Evolutionary conservation across 805 yeast species (phyloP), one percentile per base, ranked within the genome.

Genomic region (Jamesozyma lodderae): DNA sequence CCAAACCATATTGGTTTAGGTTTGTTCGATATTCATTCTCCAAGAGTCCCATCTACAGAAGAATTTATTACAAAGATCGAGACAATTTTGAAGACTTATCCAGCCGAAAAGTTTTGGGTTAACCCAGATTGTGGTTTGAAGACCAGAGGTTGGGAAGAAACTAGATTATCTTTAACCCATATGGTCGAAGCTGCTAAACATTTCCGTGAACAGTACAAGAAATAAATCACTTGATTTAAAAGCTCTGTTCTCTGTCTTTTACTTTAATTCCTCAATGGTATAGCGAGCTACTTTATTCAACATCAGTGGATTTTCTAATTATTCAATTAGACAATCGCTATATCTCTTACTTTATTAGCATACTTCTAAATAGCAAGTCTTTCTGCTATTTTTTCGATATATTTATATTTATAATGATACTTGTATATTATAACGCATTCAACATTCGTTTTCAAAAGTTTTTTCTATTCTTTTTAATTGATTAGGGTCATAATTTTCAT

Each of bases 121-220:
- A 92, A 92, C 94, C 98, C 98, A 63, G 98, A 92, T 76, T 92
- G 98, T 80, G 98, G 98, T 79, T 80, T 92, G 70, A 92, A 92
- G 84, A 92, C 98, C 68, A 88, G 98, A 81, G 95, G 95, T 59
- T 92, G 98, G 98, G 86, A 83, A 58, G 98, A 92, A 79, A 85
- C 90, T 59, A 86, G 72, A 66, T 87, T 80, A 63, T 86, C 94
- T 61, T 81, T 92, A 70, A 84, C 94, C 68, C 84, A 92, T 74
- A 92, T 92, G 98, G 97, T 92, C 66, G 92, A 83, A 55, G 97
- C 98, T 63, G 97, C 97, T 63, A 90, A 92, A 78, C 77, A 76
- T 71, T 90, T 75, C 94, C 84, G 94, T 67, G 76, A 68, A 59
- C 68, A 72, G 59, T 70, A 66, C 57, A 46, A 59, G 38, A 40